Conservation (phyloP, 257 asterid species). For the Capsicum pubescens region DNA sequence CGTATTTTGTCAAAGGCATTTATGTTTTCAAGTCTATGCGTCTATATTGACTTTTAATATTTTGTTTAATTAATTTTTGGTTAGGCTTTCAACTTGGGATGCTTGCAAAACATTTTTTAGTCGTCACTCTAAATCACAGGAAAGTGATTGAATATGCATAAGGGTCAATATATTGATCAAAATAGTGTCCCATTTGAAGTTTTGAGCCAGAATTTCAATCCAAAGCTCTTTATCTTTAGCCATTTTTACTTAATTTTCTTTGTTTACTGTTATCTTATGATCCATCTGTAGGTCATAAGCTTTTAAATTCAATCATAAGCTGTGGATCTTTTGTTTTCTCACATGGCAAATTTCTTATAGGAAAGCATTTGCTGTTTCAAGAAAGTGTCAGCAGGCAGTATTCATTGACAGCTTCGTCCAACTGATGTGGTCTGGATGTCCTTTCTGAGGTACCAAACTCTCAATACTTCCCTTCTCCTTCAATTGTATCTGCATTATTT, state of each 20-base stretch:
- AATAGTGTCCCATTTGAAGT: constrained; percentile 29
- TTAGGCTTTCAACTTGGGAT: constrained; percentile 24
- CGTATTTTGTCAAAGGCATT: constrained; percentile 21
- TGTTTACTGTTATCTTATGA: constrained; percentile 17
- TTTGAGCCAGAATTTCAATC: constrained; percentile 30
- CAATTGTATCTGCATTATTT: not conserved
- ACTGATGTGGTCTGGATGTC: constrained; percentile 30
- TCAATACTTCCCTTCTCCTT: not conserved
- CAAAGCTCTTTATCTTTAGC: not conserved
- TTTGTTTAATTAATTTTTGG: not conserved
- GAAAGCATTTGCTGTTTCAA: constrained; percentile 25
- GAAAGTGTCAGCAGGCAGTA: constrained; percentile 16
- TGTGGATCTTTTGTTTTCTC: constrained; percentile 24
- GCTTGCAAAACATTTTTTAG: constrained; percentile 19
- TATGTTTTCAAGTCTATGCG: not conserved
- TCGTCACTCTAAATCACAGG: not conserved
- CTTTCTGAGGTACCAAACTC: constrained; percentile 23
- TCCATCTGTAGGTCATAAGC: constrained; percentile 6
- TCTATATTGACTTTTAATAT: not conserved
- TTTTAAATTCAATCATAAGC: constrained; percentile 15
- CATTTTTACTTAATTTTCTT: not conserved
- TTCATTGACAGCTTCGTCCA: constrained; percentile 16
- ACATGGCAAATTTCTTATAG: not conserved
- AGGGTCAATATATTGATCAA: not conserved
- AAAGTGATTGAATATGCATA: constrained; percentile 16